These are phyloP conservation scores for Hondaea fermentalgiana DNA, from an alignment of 108 stramenopile genomes.

Conservation along the genomic window DNA sequence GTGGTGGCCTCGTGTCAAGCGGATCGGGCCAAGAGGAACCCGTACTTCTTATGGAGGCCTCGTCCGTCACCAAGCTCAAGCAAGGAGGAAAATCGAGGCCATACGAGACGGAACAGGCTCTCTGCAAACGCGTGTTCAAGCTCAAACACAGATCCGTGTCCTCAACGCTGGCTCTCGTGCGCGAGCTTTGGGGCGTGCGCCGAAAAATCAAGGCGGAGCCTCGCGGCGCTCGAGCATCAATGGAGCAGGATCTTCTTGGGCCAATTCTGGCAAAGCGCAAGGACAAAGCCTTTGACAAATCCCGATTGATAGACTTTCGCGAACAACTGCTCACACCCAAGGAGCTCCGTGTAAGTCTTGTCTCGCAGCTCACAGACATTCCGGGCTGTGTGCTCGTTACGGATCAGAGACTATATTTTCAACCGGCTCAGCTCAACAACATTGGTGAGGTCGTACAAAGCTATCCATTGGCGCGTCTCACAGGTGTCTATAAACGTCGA, in stretches of 20 bases:
- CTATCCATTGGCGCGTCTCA: slow-evolving; percentile 18
- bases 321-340: slow-evolving; percentile 6
- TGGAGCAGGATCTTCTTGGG: slow-evolving; percentile 25
- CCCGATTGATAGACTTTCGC: slow-evolving; percentile 45
- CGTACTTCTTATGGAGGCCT: slow-evolving; percentile 19
- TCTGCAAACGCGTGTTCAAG: slow-evolving; percentile 21
- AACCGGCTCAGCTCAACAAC: slow-evolving; percentile 50
- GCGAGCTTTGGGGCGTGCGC: slow-evolving; percentile 21
- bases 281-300: slow-evolving; percentile 30
- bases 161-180: slow-evolving; percentile 16
- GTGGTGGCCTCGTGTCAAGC: neutral
- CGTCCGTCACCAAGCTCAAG: slow-evolving; percentile 22
- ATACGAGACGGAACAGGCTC: slow-evolving; percentile 22
- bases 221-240: neutral
- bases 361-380: slow-evolving; percentile 29
- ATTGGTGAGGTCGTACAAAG: slow-evolving; percentile 36
- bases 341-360: slow-evolving; percentile 9
- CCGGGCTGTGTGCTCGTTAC: slow-evolving; percentile 45
- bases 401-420: slow-evolving; percentile 40
- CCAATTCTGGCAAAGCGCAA: slow-evolving; percentile 31
- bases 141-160: slow-evolving; percentile 32
- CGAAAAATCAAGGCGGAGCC: neutral
- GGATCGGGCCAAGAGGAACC: neutral
- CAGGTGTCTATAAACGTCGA: slow-evolving; percentile 29
- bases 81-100: slow-evolving; percentile 12